Evolutionary conservation across 164 flowering plant species (phyloP).

Genomic region (Nymphaea colorata): DNA sequence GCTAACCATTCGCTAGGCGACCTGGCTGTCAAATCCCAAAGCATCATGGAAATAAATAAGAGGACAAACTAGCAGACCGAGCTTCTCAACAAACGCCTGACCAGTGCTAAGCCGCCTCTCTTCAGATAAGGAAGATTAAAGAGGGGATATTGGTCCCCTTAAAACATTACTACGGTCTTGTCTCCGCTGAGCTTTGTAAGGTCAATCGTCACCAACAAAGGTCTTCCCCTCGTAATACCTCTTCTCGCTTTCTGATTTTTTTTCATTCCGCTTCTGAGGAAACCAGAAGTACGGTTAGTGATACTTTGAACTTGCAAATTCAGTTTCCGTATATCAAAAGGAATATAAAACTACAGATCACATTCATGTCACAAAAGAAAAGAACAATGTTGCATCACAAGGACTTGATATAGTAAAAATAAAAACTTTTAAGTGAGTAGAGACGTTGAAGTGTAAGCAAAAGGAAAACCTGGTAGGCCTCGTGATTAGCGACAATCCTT

Average conservation of each 20-base stretch:
- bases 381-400: too few relatives aligned
- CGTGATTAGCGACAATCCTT: slow-evolving; percentile 89
- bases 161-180: neutral
- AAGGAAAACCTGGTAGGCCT: slow-evolving; percentile 70
- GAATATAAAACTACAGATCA: neutral
- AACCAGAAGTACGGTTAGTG: too few relatives aligned
- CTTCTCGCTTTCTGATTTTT: slow-evolving; percentile 67
- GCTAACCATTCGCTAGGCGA: too few relatives aligned
- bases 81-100: too few relatives aligned
- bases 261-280: slow-evolving; percentile 77
- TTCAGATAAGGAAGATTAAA: neutral
- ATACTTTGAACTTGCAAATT: neutral
- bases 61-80: neutral
- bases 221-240: slow-evolving; percentile 67
- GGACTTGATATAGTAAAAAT: too few relatives aligned
- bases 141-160: neutral
- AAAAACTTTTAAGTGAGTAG: too few relatives aligned
- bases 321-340: neutral
- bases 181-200: neutral
- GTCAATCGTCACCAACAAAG: slow-evolving; percentile 54
- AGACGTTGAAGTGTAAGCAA: neutral
- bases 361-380: neutral
- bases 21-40: too few relatives aligned
- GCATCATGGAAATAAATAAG: too few relatives aligned
- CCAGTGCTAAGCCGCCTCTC: neutral